Evolutionary conservation across 805 yeast species (phyloP).

Genomic region (Metschnikowia lochheadii): DNA sequence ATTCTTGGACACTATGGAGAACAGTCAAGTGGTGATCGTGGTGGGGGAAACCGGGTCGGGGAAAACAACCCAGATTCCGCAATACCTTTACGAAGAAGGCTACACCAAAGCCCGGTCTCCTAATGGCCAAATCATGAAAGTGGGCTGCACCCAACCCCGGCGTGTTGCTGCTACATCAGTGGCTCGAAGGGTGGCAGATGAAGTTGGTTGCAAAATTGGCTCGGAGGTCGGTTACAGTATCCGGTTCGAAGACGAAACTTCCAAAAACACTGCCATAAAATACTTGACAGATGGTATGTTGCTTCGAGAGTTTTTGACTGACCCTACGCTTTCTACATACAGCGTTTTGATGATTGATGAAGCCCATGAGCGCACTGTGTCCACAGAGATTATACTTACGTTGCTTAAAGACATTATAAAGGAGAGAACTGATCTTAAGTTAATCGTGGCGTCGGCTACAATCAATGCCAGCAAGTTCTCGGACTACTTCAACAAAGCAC

Average conservation of each 20-base stretch:
- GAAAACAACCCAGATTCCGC: constrained; percentile 91
- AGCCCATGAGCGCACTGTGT: constrained; percentile 92
- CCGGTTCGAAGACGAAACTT: constrained; percentile 78
- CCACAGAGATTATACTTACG: constrained; percentile 83
- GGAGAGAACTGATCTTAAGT: constrained; percentile 63
- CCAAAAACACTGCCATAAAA: constrained; percentile 65
- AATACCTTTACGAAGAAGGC: constrained; percentile 79
- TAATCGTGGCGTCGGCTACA: constrained; percentile 90
- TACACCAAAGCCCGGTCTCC: constrained; percentile 46
- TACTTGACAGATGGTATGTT: constrained; percentile 97
- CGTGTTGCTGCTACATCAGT: constrained; percentile 93
- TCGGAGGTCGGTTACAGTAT: constrained; percentile 83
- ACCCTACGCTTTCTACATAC: constrained; percentile 64
- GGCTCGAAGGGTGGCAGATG: constrained; percentile 88
- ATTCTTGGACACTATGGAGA: constrained; percentile 54
- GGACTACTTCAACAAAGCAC: constrained; percentile 74
- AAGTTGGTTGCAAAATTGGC: constrained; percentile 78
- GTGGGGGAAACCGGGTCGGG: constrained; percentile 95
- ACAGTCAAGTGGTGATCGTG: constrained; percentile 65
- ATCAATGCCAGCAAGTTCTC: constrained; percentile 88
- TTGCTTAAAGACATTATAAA: constrained; percentile 65
- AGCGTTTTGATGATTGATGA: constrained; percentile 91
- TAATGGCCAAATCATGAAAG: constrained; percentile 28
- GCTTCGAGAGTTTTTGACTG: constrained; percentile 74
- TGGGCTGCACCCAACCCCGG: constrained; percentile 93